Percentiles rank a stretch among this genome's conserved stretches.
Conservation (phyloP, 164 flowering plant genomes). For the Chimonanthus salicifolius region DNA sequence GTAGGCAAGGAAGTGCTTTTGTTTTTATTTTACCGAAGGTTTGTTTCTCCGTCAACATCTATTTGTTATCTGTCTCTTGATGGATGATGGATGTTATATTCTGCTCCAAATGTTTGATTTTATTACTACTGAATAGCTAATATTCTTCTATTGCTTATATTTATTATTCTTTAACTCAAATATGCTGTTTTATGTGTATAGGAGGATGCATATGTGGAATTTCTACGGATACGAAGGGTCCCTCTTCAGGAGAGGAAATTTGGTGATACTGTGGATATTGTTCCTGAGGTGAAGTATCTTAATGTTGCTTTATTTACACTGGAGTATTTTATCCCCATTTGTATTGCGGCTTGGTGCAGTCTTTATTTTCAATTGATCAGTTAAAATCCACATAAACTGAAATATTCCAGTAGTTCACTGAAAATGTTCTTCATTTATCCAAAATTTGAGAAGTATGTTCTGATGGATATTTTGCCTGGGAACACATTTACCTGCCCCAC, state of each 20-base stretch:
- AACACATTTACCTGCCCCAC: too few relatives aligned
- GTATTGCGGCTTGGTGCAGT: not conserved
- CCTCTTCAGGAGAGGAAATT: slow-evolving; percentile 66
- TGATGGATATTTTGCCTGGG: too few relatives aligned
- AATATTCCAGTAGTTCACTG: too few relatives aligned
- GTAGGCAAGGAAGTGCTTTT: slow-evolving; percentile 75
- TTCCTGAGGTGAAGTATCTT: slow-evolving; percentile 37
- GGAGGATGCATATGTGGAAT: slow-evolving; percentile 96
- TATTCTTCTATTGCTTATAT: not conserved
- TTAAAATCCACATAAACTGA: too few relatives aligned
- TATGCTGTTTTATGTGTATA: slow-evolving; percentile 15
- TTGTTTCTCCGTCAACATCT: not conserved
- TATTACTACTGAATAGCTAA: not conserved
- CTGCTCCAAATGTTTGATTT: not conserved
- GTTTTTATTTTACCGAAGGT: slow-evolving; percentile 88
- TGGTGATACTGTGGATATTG: slow-evolving; percentile 48
- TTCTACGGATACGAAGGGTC: slow-evolving; percentile 58
- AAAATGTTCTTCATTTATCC: too few relatives aligned
- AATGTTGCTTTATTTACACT: not conserved
- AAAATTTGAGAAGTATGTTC: too few relatives aligned
- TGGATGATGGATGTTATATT: not conserved
- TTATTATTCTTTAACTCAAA: not conserved
- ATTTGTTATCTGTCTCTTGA: not conserved
- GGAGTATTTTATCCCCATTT: not conserved
- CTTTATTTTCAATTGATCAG: not conserved